Evolutionary conservation across 495 filamentous ascomycete species (phyloP).

Genomic region (Hyaloscypha bicolor): DNA sequence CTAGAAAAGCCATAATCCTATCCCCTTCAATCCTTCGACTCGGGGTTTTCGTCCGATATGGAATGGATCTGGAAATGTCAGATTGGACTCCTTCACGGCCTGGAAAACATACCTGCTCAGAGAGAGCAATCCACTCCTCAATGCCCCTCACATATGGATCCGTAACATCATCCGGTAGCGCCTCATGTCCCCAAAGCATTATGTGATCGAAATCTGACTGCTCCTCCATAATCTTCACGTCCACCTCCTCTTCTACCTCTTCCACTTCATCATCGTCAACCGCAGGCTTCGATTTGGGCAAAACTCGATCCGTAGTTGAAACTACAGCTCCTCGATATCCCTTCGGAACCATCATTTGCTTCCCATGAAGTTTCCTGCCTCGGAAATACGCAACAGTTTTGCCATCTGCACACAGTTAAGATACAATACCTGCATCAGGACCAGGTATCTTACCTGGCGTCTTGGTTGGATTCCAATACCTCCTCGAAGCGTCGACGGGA

Average conservation of each 20-base stretch:
- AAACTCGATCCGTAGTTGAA: slow-evolving; percentile 31
- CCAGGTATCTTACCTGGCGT: slow-evolving; percentile 22
- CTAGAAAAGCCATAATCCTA: slow-evolving; percentile 9
- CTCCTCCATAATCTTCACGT: slow-evolving; percentile 60
- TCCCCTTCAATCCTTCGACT: slow-evolving; percentile 3
- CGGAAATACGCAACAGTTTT: slow-evolving; percentile 72
- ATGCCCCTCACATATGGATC: slow-evolving; percentile 65
- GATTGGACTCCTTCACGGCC: background rate
- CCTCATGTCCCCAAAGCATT: slow-evolving; percentile 82
- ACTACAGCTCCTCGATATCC: slow-evolving; percentile 69
- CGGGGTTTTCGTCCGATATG: slow-evolving; percentile 2
- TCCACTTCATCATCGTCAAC: slow-evolving; percentile 39
- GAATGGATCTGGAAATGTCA: slow-evolving; percentile 29
- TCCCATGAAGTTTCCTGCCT: slow-evolving; percentile 78
- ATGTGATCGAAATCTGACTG: slow-evolving; percentile 73
- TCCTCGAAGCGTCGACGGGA: slow-evolving; percentile 58
- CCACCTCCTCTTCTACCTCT: slow-evolving; percentile 51
- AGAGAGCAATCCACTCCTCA: slow-evolving; percentile 83
- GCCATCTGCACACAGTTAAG: slow-evolving; percentile 31
- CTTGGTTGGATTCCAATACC: slow-evolving; percentile 70
- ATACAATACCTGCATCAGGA: background rate
- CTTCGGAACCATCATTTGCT: slow-evolving; percentile 65
- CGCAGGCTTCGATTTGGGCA: slow-evolving; percentile 37
- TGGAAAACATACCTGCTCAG: slow-evolving; percentile 46
- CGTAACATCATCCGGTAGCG: slow-evolving; percentile 43